Percentiles rank a stretch among this genome's conserved stretches.
Conservation (phyloP, 2,329 filamentous ascomycete species). For the Aspergillus piperis region DNA sequence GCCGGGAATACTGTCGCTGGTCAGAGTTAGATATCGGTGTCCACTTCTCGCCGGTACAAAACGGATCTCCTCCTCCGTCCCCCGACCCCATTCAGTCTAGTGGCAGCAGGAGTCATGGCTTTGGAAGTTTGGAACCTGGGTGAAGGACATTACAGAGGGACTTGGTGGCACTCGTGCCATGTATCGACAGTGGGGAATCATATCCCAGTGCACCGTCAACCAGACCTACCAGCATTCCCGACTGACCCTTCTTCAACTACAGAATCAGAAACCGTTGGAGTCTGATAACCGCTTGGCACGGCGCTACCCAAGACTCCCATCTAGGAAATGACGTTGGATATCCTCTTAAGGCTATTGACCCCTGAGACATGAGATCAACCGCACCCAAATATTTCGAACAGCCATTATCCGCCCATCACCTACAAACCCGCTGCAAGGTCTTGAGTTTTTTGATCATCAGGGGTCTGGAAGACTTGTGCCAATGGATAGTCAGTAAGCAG, state of each 20-base stretch:
- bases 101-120: not conserved
- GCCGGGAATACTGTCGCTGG: not conserved
- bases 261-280: conserved; percentile 1
- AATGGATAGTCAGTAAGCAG: not conserved
- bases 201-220: not conserved
- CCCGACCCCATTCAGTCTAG: not conserved
- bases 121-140: too few relatives aligned
- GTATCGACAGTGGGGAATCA: not conserved
- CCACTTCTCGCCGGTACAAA: not conserved
- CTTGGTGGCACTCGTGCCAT: not conserved
- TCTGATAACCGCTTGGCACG: conserved; percentile 3
- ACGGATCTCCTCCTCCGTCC: not conserved
- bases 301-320: conserved; percentile 2
- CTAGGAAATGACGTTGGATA: not conserved
- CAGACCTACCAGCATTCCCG: not conserved
- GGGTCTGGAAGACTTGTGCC: not conserved
- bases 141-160: too few relatives aligned
- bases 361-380: not conserved
- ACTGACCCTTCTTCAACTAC: not conserved
- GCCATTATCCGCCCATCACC: not conserved
- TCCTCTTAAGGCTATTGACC: not conserved
- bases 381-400: not conserved
- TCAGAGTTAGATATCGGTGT: not conserved
- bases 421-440: not conserved
- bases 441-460: not conserved